Conservation (phyloP, 2,329 filamentous ascomycete species). For the Trichoderma breve region DNA sequence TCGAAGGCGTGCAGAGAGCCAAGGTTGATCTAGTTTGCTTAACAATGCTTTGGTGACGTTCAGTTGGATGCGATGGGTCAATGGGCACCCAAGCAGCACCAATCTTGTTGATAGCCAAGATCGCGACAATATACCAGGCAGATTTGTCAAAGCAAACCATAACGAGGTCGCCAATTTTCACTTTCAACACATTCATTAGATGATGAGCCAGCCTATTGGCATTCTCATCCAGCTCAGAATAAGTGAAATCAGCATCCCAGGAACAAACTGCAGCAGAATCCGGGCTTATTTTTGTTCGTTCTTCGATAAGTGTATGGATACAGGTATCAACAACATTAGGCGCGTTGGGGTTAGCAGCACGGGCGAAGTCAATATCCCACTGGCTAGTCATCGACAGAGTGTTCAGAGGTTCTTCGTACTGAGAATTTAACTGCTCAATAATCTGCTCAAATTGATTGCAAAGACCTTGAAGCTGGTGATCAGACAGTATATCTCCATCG, state of each 20-base stretch:
- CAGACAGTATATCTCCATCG: neutral
- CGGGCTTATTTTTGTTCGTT: neutral
- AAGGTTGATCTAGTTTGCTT: neutral
- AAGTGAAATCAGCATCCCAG: constrained; percentile 26
- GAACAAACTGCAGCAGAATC: constrained; percentile 17
- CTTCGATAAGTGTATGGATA: constrained; percentile 18
- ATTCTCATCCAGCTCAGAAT: constrained; percentile 20
- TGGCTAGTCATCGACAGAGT: neutral
- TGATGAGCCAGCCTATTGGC: neutral
- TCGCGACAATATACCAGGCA: constrained; percentile 23
- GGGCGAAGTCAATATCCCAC: neutral
- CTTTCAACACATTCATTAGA: constrained; percentile 10
- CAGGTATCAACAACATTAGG: neutral
- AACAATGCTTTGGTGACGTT: neutral
- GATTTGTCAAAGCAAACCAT: constrained; percentile 25
- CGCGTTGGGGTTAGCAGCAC: neutral
- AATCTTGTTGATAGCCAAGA: constrained; percentile 30
- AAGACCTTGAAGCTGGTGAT: neutral
- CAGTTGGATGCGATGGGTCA: neutral
- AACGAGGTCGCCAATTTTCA: constrained; percentile 25
- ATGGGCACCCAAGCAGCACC: constrained; percentile 23
- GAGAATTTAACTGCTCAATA: neutral
- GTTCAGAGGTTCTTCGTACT: neutral
- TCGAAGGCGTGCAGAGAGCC: neutral
- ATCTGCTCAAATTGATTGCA: constrained; percentile 11